Evolutionary conservation across 2,329 filamentous ascomycete genomes (phyloP), one percentile per base, ranked within the genome.

Genomic region (Scleromitrula shiraiana): DNA sequence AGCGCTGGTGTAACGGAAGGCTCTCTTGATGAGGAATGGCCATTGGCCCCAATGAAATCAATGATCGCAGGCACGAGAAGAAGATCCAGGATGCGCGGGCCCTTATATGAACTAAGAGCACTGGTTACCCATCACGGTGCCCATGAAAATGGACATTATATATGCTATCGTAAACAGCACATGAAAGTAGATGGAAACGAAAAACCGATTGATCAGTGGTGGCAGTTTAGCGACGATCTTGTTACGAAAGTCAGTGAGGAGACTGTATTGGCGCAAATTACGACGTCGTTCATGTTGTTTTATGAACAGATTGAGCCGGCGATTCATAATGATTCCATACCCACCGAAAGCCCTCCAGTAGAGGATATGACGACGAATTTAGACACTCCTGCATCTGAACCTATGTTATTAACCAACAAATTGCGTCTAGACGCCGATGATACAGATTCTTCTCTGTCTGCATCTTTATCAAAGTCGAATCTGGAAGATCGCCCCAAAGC

Each of bases 261-360:
- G 9, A 75, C 77, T 23, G 86, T 95, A 0, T 69, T 93, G 42
- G 75, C 73, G 2, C 83, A 95, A 57, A 82, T 62, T 26, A 88
- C 88, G 2, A 91, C 90, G 0, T 97, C 90, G 0, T 97, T 97
- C 63, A 97, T 98, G 91, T 75, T 97, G 1, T 97, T 97, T 65
- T 98, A 97, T 64, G 91, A 98, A 63, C 79, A 78, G 39, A 70
- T 85, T 20, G 80, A 84, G 49, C 65, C 73, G 3, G 55, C 57
- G 17, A 20, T 35, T 9, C 42, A 41, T 23, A n/a, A n/a, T n/a
- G n/a, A n/a, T n/a, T n/a, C n/a, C n/a, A n/a, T n/a, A n/a, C n/a
- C n/a, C n/a, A n/a, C n/a, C n/a, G n/a, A n/a, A n/a, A n/a, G n/a
- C n/a, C n/a, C n/a, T n/a, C n/a, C n/a, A n/a, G n/a, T n/a, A n/a